phyloP scores from a whole-genome alignment of 176 grass and related monocot species.

The Otatea glauca region DNA sequence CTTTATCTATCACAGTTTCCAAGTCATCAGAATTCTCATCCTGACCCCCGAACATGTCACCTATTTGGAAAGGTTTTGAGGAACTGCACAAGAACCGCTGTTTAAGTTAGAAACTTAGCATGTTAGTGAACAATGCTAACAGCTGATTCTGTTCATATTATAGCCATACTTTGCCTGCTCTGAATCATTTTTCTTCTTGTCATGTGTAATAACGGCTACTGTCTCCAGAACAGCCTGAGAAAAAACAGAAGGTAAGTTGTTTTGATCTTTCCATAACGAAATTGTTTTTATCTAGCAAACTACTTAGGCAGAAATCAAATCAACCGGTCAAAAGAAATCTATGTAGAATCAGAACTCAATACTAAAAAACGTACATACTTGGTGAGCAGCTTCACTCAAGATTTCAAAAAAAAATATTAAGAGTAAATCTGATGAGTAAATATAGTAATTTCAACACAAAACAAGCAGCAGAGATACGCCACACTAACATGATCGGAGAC shows the following conservation, averaged over 20 bases:
- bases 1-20: conserved; percentile 96
- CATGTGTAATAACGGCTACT: conserved; percentile 94
- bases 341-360: neutral
- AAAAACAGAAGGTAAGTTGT: conserved; percentile 32
- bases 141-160: conserved; percentile 30
- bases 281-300: neutral
- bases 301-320: conserved; percentile 9
- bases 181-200: conserved; percentile 97
- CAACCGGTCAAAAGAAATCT: neutral
- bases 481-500: neutral
- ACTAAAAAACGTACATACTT: neutral
- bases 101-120: conserved; percentile 36
- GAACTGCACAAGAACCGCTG: conserved; percentile 56
- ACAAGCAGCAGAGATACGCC: conserved; percentile 1
- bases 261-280: neutral
- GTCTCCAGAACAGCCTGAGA: conserved; percentile 94
- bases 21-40: conserved; percentile 90
- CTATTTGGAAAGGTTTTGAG: conserved; percentile 92
- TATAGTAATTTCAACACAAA: conserved; percentile 28
- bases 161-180: conserved; percentile 68
- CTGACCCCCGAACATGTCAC: conserved; percentile 87
- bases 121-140: conserved; percentile 6
- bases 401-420: neutral
- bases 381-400: neutral
- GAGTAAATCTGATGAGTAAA: neutral